Percentiles rank a stretch among this genome's conserved stretches.
phyloP scores from a whole-genome alignment of 2,329 filamentous ascomycete species.

The Uncinocarpus reesii region DNA sequence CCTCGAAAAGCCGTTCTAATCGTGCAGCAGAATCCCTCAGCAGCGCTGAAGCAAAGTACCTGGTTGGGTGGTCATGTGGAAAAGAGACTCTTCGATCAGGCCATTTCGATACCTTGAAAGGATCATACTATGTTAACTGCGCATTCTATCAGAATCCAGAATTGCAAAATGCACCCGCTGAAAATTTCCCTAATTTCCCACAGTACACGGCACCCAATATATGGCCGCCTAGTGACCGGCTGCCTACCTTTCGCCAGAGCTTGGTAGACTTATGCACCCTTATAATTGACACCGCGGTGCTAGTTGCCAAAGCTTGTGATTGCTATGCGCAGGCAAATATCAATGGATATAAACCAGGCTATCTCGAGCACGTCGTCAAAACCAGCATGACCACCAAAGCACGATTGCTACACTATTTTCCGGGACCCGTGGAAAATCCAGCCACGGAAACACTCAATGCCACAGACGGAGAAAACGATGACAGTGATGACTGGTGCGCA shows the following conservation, averaged over 20 bases:
- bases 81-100: conserved; percentile 54
- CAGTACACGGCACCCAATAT: conserved; percentile 86
- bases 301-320: conserved; percentile 87
- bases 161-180: conserved; percentile 30
- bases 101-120: conserved; percentile 53
- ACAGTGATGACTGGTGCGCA: conserved; percentile 76
- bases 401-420: conserved; percentile 85
- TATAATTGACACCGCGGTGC: conserved; percentile 78
- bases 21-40: conserved; percentile 31
- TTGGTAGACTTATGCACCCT: conserved; percentile 68
- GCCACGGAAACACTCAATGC: not conserved
- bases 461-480: conserved; percentile 39
- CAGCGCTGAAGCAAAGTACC: conserved; percentile 44
- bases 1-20: conserved; percentile 37
- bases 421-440: conserved; percentile 27
- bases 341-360: conserved; percentile 61
- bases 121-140: conserved; percentile 55
- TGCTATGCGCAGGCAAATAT: conserved; percentile 72
- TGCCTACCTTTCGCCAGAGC: conserved; percentile 65
- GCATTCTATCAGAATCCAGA: conserved; percentile 41
- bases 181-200: conserved; percentile 49
- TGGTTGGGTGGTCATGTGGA: conserved; percentile 55
- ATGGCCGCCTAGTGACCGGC: conserved; percentile 60
- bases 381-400: conserved; percentile 85
- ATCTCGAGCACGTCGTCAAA: conserved; percentile 76